These are phyloP conservation scores for Casuarina glauca DNA, from an alignment of 306 rosid genomes.

Conservation along the genomic window DNA sequence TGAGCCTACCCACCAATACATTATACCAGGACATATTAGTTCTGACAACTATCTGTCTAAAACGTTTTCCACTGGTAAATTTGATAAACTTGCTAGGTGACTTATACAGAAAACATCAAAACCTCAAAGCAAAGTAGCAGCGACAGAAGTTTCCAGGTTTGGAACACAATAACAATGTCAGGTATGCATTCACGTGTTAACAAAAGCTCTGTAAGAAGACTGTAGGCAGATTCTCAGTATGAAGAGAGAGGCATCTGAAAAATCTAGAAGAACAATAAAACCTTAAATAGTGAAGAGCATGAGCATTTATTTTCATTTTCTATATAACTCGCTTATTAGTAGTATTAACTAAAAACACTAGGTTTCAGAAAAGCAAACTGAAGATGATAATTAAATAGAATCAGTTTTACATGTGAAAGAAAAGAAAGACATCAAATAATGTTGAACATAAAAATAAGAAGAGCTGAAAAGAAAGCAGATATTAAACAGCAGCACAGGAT, in stretches of 20 bases:
- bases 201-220: not conserved
- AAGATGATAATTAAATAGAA: not conserved
- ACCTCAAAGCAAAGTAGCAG: not conserved
- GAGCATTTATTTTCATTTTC: not conserved
- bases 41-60: not conserved
- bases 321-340: not conserved
- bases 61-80: not conserved
- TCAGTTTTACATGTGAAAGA: not conserved
- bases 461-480: not conserved
- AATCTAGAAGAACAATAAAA: not conserved
- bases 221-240: not conserved
- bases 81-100: not conserved
- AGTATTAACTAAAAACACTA: not conserved
- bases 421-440: not conserved
- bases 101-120: not conserved
- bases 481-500: not conserved
- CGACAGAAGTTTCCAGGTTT: not conserved
- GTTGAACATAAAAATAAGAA: not conserved
- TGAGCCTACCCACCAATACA: not conserved
- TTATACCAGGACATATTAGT: not conserved
- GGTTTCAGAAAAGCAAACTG: not conserved
- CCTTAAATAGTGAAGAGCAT: not conserved
- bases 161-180: not conserved
- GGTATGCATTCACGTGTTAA: not conserved
- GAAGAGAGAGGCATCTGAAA: conserved; percentile 3